Evolutionary conservation across 192 early-diverging fungal species (phyloP).

Genomic region (Chytriomyces sp.): DNA sequence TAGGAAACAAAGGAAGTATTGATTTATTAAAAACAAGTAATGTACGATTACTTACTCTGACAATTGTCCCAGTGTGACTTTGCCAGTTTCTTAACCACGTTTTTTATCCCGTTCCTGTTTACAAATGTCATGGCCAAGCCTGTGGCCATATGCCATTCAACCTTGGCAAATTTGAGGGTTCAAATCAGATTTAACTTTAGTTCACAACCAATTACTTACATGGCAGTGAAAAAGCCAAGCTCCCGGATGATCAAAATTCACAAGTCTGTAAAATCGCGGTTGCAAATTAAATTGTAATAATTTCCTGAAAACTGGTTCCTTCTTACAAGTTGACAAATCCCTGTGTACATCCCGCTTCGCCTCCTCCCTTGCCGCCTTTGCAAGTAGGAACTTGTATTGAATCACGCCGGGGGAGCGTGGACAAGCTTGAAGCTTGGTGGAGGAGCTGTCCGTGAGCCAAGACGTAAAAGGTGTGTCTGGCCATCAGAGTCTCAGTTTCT

Average conservation of each 20-base stretch:
- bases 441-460: neutral
- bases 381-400: constrained; percentile 21
- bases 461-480: constrained; percentile 4
- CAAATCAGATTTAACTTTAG: too few species aligned
- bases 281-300: too few species aligned
- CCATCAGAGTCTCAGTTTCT: neutral
- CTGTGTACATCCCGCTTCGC: constrained; percentile 9
- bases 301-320: neutral
- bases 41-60: too few species aligned
- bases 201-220: too few species aligned
- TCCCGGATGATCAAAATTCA: constrained; percentile 13
- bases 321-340: constrained; percentile 11
- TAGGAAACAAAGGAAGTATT: too few species aligned
- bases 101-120: constrained; percentile 3
- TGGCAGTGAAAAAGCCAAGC: too few species aligned
- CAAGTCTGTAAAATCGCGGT: neutral
- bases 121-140: constrained; percentile 24
- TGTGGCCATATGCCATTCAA: constrained; percentile 23
- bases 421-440: neutral
- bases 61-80: too few species aligned
- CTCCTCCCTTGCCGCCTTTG: constrained; percentile 12
- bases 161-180: too few species aligned
- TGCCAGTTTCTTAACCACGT: too few species aligned
- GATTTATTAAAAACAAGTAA: too few species aligned
- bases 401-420: constrained; percentile 3